Evolutionary conservation across 2,329 filamentous ascomycete species (phyloP).

Genomic region (Fusarium irregulare): DNA sequence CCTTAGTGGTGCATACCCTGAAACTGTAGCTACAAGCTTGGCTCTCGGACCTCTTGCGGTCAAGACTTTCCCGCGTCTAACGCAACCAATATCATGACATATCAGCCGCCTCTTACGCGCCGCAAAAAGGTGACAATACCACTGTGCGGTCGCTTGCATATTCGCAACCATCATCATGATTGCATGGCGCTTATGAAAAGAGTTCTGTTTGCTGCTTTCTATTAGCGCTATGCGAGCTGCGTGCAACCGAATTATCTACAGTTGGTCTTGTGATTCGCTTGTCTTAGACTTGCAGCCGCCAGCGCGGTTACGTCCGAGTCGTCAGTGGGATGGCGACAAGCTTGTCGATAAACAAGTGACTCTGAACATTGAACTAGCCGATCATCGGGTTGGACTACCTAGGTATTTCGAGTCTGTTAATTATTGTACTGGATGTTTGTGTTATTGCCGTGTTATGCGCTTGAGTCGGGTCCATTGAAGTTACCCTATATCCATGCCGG

Average conservation of each 20-base stretch:
- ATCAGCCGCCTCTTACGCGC: conserved; percentile 40
- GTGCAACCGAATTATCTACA: conserved; percentile 23
- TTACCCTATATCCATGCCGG: background rate
- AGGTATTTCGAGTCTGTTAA: background rate
- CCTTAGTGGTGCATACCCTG: conserved; percentile 21
- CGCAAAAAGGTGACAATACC: conserved; percentile 17
- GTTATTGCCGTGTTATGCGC: background rate
- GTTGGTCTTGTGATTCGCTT: conserved; percentile 23
- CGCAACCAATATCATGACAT: conserved; percentile 4
- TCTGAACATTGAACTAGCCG: background rate
- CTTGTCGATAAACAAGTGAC: background rate
- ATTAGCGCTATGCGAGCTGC: conserved; percentile 9
- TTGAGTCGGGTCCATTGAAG: background rate
- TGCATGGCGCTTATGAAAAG: conserved; percentile 26
- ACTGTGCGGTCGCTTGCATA: conserved; percentile 17
- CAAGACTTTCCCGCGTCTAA: conserved; percentile 35
- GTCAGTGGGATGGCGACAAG: background rate
- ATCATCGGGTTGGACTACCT: background rate
- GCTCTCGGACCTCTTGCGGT: conserved; percentile 12
- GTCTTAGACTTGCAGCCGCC: conserved; percentile 28
- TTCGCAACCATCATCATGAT: conserved; percentile 15
- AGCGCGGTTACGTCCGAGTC: conserved; percentile 26
- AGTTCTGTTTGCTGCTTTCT: background rate
- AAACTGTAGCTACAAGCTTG: conserved; percentile 9
- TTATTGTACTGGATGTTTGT: background rate